Evolutionary conservation across 768 basidiomycete species (phyloP), one percentile per base, ranked within the genome.

Genomic region (Strobilomyces echinocephalus): DNA sequence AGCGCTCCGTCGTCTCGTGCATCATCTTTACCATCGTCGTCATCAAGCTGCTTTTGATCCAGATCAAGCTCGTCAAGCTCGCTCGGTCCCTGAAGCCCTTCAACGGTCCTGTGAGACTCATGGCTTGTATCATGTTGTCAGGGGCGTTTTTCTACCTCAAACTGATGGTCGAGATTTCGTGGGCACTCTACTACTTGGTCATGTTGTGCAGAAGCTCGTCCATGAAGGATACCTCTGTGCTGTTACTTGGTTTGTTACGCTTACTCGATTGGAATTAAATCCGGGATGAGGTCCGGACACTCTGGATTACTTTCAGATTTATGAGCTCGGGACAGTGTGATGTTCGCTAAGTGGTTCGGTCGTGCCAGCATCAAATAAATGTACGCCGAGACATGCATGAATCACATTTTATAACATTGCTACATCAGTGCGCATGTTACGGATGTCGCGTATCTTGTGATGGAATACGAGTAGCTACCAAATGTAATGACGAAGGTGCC

Each of bases 241-340:
- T 60, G 42, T 49, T 66, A 35, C 21, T 64, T 14, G 64, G 67
- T 15, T 34, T 67, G 33, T 38, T 69, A 39, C 66, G 66, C 26
- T 54, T 67, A 39, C 46, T 67, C 11, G 66, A 67, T n/a, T 69
- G 67, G 67, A 69, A 57, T 59, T 67, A 66, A 55, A 60, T 3
- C 28, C 34, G 16, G 52, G 39, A n/a, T 15, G 15, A 11, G 24
- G 26, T 33, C 8, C 6, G 28, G 15, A 30, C 33, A 35, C 15
- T 9, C 5, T 43, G 24, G 11, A 43, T 31, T 16, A 16, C 15
- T 30, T 36, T 38, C 11, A 26, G 44, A n/a, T 18, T 15, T n/a
- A 16, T 8, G 24, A 20, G 15, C 33, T 46, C 8, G 4, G 26
- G 16, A 46, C 8, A 39, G n/a, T 10, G n/a, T 10, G 26, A 20